Evolutionary conservation across 345 rosid genomes (phyloP).

Genomic region (Hevea brasiliensis): DNA sequence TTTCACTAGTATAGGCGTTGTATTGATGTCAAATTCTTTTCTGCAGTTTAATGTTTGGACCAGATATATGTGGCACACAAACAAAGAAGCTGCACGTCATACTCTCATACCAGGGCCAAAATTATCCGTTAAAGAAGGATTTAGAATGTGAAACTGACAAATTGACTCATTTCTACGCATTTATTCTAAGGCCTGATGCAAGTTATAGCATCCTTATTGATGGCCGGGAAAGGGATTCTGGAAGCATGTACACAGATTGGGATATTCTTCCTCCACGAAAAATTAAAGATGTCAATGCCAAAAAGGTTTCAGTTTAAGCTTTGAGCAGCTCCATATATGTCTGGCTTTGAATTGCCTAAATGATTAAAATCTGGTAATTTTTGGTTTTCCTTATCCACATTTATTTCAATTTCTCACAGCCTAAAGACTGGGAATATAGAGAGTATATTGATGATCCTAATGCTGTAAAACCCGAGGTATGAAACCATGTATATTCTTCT

Average conservation of each 20-base stretch:
- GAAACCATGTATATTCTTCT: conserved; percentile 8
- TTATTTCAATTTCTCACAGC: conserved; percentile 51
- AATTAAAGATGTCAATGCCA: conserved; percentile 70
- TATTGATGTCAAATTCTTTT: neutral
- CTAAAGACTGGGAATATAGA: conserved; percentile 88
- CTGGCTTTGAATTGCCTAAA: neutral
- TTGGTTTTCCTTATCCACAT: too few species aligned
- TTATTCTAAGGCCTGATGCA: conserved; percentile 90
- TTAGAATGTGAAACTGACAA: conserved; percentile 94
- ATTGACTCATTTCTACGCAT: conserved; percentile 87
- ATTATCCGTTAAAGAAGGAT: conserved; percentile 84
- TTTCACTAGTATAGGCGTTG: neutral
- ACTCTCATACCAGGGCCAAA: conserved; percentile 91
- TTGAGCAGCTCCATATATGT: neutral
- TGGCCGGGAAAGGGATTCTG: conserved; percentile 81
- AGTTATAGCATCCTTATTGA: conserved; percentile 78
- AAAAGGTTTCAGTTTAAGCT: conserved; percentile 51
- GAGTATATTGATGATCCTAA: conserved; percentile 86
- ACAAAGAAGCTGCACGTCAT: conserved; percentile 88
- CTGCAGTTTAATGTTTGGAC: conserved; percentile 96
- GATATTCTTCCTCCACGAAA: conserved; percentile 91
- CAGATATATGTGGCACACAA: conserved; percentile 91
- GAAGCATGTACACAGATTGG: conserved; percentile 95
- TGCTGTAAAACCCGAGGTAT: conserved; percentile 80
- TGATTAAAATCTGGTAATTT: too few species aligned